phyloP scores from a whole-genome alignment of 2,329 filamentous ascomycete genomes.

The Orbilia blumenaviensis region DNA sequence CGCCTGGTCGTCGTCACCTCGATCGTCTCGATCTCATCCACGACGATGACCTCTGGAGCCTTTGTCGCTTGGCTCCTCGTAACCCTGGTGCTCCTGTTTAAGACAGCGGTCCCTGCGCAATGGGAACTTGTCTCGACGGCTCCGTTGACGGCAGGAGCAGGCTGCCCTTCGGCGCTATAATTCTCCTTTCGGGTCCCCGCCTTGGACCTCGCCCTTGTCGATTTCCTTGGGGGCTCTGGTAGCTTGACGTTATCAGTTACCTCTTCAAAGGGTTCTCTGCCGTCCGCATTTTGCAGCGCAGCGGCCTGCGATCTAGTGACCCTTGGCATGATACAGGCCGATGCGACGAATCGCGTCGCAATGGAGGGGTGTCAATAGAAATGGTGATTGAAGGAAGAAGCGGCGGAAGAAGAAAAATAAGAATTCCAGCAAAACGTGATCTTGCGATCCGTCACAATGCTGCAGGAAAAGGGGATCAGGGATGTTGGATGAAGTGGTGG shows the following conservation, averaged over 20 bases:
- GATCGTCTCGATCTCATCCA: slow-evolving; percentile 26
- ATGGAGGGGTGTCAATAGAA: neutral
- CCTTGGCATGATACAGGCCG: slow-evolving; percentile 29
- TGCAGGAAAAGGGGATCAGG: slow-evolving; percentile 19
- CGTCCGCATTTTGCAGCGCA: slow-evolving; percentile 16
- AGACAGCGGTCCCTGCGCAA: slow-evolving; percentile 10
- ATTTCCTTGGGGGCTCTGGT: slow-evolving; percentile 1
- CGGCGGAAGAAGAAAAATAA: neutral
- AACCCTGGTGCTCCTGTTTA: slow-evolving; percentile 1
- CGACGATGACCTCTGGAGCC: slow-evolving; percentile 8
- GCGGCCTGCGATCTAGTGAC: slow-evolving; percentile 42
- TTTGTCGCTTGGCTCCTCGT: slow-evolving; percentile 15
- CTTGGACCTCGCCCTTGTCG: slow-evolving; percentile 33
- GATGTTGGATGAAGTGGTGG: neutral
- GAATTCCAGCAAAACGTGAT: slow-evolving; percentile 18
- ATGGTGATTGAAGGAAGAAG: neutral
- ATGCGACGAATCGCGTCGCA: slow-evolving; percentile 8
- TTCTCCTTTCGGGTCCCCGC: slow-evolving; percentile 40
- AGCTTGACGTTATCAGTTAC: slow-evolving; percentile 30
- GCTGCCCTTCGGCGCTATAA: slow-evolving; percentile 6
- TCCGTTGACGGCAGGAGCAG: neutral
- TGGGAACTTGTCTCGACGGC: slow-evolving; percentile 17
- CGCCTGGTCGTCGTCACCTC: slow-evolving; percentile 41
- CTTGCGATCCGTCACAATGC: neutral
- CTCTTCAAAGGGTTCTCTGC: slow-evolving; percentile 42